Evolutionary conservation across 331 rosid species (phyloP).

Genomic region (Prunus yedoensis): DNA sequence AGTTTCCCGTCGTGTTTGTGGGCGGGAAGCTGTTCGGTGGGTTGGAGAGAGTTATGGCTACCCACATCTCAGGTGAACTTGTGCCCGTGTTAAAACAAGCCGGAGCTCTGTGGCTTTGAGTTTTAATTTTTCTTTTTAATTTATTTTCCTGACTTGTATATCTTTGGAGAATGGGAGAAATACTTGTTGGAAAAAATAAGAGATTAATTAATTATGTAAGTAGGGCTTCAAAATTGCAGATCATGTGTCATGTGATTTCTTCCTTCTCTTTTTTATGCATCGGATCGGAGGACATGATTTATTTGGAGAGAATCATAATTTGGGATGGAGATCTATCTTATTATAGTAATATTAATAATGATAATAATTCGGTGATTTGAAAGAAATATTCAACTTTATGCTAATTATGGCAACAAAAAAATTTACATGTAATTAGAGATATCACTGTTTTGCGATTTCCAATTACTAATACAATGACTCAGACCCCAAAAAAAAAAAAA

Average conservation of each 20-base stretch:
- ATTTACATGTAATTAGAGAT: fast-evolving
- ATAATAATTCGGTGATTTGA: neutral
- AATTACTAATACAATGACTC: fast-evolving
- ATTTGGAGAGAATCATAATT: neutral
- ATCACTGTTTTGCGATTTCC: fast-evolving
- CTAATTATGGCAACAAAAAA: too few relatives aligned
- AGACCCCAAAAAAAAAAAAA: too few relatives aligned
- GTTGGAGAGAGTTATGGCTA: slow-evolving; percentile 80
- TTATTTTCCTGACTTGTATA: neutral
- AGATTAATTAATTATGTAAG: neutral
- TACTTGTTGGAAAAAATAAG: neutral
- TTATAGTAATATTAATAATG: too few relatives aligned
- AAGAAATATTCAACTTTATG: neutral
- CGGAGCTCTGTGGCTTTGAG: slow-evolving; percentile 96
- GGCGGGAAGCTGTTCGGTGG: slow-evolving; percentile 94
- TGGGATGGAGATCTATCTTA: neutral
- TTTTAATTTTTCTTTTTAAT: neutral
- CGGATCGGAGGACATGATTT: neutral
- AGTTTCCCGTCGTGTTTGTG: slow-evolving; percentile 87
- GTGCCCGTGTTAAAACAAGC: slow-evolving; percentile 85
- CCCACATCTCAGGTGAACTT: slow-evolving; percentile 88
- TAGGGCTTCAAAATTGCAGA: neutral
- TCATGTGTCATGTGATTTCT: neutral
- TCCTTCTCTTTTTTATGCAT: neutral
- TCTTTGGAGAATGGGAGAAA: neutral